Evolutionary conservation across 2,329 filamentous ascomycete genomes (phyloP).

Genomic region (Sporothrix pallida): DNA sequence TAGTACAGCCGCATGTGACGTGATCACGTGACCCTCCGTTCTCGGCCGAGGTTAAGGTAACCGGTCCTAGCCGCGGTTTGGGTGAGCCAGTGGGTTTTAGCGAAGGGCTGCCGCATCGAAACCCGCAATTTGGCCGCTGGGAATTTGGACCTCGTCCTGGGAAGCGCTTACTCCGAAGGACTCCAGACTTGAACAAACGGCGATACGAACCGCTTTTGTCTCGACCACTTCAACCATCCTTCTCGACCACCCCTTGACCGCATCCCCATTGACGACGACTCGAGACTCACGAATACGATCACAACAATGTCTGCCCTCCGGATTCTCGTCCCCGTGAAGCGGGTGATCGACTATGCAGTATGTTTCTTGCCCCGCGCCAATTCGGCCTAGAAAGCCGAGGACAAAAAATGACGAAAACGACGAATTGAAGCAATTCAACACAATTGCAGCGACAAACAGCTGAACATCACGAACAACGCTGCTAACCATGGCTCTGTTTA

Average conservation of each 20-base stretch:
- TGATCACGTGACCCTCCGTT: slow-evolving; percentile 36
- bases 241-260: neutral
- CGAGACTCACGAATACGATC: slow-evolving; percentile 31
- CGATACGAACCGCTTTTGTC: neutral
- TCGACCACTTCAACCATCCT: too few relatives aligned
- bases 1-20: neutral
- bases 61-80: slow-evolving; percentile 38
- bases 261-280: neutral
- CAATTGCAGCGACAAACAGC: too few relatives aligned
- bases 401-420: neutral
- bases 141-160: slow-evolving; percentile 6
- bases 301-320: slow-evolving; percentile 67
- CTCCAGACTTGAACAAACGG: neutral
- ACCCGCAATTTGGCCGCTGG: neutral
- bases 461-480: neutral
- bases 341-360: slow-evolving; percentile 87
- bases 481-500: neutral
- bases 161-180: slow-evolving; percentile 24
- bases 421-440: neutral
- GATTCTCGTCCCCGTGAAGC: slow-evolving; percentile 80
- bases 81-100: slow-evolving; percentile 4
- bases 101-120: slow-evolving; percentile 28
- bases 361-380: slow-evolving; percentile 41
- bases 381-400: neutral
- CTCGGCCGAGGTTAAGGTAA: slow-evolving; percentile 37